Base-by-base conservation (phyloP, 805 yeast genomes). In the Kockiozyma suomiensis region DNA sequence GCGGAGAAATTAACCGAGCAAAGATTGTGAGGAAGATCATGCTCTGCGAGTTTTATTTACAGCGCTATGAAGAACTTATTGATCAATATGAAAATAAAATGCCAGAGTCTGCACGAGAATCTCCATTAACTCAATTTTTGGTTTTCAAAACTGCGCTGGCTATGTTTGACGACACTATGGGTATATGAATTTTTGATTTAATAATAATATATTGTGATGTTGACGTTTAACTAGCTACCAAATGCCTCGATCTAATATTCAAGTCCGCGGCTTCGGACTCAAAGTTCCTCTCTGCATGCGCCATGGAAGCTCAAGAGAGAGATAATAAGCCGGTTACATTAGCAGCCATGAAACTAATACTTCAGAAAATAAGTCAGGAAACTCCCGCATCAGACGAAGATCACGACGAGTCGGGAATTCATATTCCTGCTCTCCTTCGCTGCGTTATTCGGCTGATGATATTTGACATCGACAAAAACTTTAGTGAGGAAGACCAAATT, bases 251-350 rank as follows among this genome's bases (percentile, higher is more conserved):
- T 5, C 19, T 12, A 13, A 53, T 61, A 6, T 48, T 41, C 12
- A 52, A 43, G 7, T 19, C 54, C 8, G 38, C 57, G 6, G 41
- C 38, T 2, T 50, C 37, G 2, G 56, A 43, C 32, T 19, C 50
- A 17, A 50, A 35, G 25, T 37, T 61, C 21, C 33, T 61, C 17
- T 28, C 53, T 17, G 56, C 64, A 1, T 61, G 64, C 28, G 64
- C 64, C 10, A 52, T 51, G 53, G 61, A 61, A 26, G 58, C 61
- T 13, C 64, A 61, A 30, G 58, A 52, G 23, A 48, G 26, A 21
- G 61, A 53, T 10, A 50, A 46, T 25, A 56, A 61, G 51, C 45
- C 51, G 10, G 54, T 61, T 7, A 53, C 61, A 4, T 45, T 61
- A 4, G 48, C 46, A 8, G 58, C 64, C 13, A 56, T 61, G 64